Percentiles rank a stretch among this genome's conserved stretches.
Conservation (phyloP, 768 basidiomycete genomes). For the Pholiota conissans region DNA sequence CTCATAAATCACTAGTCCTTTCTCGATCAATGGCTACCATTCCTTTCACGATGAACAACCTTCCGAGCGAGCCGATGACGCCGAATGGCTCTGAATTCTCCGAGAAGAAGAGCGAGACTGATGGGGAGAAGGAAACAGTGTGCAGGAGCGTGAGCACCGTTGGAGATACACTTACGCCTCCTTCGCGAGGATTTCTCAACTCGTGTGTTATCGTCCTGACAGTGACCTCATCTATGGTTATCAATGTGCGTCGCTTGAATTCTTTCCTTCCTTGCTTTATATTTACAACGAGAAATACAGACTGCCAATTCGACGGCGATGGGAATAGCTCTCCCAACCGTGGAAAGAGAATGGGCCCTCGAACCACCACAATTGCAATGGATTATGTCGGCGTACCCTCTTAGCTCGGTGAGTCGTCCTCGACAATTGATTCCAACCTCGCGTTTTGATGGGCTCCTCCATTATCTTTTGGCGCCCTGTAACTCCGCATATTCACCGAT, state of each 20-base stretch:
- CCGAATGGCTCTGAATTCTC: constrained; percentile 3
- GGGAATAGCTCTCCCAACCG: constrained; percentile 51
- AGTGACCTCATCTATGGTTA: constrained; percentile 18
- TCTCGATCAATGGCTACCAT: background rate
- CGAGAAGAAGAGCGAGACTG: background rate
- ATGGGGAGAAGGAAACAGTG: background rate
- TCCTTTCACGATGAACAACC: background rate
- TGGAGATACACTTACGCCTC: background rate
- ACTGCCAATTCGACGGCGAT: constrained; percentile 45
- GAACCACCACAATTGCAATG: constrained; percentile 59
- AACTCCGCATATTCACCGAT: background rate
- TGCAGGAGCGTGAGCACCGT: background rate
- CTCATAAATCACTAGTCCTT: background rate
- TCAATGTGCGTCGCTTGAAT: constrained; percentile 15
- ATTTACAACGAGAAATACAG: constrained; percentile 20
- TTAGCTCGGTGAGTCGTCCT: constrained; percentile 51
- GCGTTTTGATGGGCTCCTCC: background rate
- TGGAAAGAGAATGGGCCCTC: constrained; percentile 50
- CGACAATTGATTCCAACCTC: background rate
- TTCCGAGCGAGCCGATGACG: background rate
- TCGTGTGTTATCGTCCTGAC: constrained; percentile 18
- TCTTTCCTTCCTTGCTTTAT: background rate
- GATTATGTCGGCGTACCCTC: constrained; percentile 63
- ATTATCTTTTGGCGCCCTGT: background rate
- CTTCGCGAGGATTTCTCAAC: constrained; percentile 10